Conservation (phyloP, 2,329 filamentous ascomycete genomes). For the Fusarium sp. region DNA sequence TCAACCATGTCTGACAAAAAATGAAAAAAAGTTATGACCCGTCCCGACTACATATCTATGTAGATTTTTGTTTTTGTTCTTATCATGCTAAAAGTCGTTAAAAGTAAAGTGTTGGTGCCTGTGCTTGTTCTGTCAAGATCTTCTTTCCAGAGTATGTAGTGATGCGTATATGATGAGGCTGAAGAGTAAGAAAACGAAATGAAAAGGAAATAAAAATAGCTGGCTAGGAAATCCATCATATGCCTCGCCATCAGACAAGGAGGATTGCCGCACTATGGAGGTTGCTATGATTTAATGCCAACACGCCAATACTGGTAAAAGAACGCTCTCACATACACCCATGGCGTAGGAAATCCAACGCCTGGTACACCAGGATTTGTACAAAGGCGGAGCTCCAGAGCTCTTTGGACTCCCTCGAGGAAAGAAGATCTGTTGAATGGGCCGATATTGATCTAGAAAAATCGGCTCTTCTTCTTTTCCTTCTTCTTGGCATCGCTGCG, state of each 20-base stretch:
- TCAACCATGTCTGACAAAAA: slow-evolving; percentile 41
- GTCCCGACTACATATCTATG: slow-evolving; percentile 44
- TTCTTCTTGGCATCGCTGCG: slow-evolving; percentile 53
- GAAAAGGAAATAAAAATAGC: slow-evolving; percentile 8
- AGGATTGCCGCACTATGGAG: slow-evolving; percentile 14
- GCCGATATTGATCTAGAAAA: slow-evolving; percentile 50
- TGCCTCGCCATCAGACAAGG: slow-evolving; percentile 12
- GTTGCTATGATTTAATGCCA: slow-evolving; percentile 16
- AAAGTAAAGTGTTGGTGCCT: slow-evolving; percentile 27
- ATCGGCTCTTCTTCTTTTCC: slow-evolving; percentile 58
- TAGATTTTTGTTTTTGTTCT: slow-evolving; percentile 44
- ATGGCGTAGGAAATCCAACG: slow-evolving; percentile 8
- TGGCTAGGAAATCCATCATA: slow-evolving; percentile 27
- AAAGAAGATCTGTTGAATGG: slow-evolving; percentile 16
- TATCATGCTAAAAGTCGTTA: slow-evolving; percentile 50
- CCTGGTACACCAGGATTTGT: slow-evolving; percentile 12
- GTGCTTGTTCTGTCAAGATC: slow-evolving; percentile 30
- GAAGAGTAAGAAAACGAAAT: slow-evolving; percentile 18
- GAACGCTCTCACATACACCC: slow-evolving; percentile 11
- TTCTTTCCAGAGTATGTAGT: slow-evolving; percentile 37
- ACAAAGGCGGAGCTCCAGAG: slow-evolving; percentile 18
- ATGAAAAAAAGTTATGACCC: slow-evolving; percentile 22
- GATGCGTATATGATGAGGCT: slow-evolving; percentile 25
- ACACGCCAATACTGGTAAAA: slow-evolving; percentile 17
- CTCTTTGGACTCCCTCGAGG: slow-evolving; percentile 12